Percentiles rank a stretch among this genome's conserved stretches.
These are phyloP conservation scores for Alisma plantagoaquatica DNA, from an alignment of 106 monocot species.

Conservation along the genomic window DNA sequence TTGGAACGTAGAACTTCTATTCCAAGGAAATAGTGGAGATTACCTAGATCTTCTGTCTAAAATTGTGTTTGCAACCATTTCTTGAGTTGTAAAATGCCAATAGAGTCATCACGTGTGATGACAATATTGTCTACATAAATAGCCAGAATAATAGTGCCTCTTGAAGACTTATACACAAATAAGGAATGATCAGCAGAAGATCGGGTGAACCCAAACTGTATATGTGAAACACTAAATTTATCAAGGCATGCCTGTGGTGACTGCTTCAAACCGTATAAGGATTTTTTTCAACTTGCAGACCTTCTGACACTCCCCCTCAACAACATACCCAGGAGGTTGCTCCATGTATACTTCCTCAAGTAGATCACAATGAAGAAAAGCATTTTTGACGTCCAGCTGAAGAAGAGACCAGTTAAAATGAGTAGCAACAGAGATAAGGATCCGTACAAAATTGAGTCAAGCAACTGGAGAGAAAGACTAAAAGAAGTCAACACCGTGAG, in stretches of 20 bases:
- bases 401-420: background rate
- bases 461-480: background rate
- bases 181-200: background rate
- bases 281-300: background rate
- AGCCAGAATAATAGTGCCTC: background rate
- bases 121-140: background rate
- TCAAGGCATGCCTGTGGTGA: too few species aligned
- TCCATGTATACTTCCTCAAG: background rate
- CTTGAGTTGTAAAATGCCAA: too few species aligned
- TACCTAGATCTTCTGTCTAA: too few species aligned
- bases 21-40: too few species aligned
- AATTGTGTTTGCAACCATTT: too few species aligned
- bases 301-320: slow-evolving; percentile 1
- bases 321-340: background rate
- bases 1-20: too few species aligned
- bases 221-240: too few species aligned
- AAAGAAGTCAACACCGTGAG: background rate
- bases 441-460: background rate
- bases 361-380: background rate
- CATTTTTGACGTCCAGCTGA: background rate
- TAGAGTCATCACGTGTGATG: too few species aligned
- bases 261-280: too few species aligned
- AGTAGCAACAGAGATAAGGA: background rate
- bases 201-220: background rate
- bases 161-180: background rate